Conservation (phyloP, 768 basidiomycete genomes). For the Amanita phalloides region DNA sequence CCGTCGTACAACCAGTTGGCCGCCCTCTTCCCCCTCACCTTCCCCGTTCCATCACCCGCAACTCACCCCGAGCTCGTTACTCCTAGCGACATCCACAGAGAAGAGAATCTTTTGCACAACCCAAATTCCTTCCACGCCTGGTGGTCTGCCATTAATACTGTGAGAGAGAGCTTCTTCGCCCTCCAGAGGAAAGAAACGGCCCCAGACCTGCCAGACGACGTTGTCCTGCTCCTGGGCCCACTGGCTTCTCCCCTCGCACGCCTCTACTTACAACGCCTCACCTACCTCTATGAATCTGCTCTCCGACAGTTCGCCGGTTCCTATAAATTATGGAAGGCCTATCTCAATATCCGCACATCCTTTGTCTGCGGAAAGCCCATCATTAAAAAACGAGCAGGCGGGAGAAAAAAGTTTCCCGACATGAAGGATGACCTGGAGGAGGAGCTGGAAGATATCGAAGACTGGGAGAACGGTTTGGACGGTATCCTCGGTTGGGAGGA, state of each 20-base stretch:
- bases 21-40: conserved; percentile 68
- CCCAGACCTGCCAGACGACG: conserved; percentile 35
- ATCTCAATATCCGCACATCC: conserved; percentile 71
- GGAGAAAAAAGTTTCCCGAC: conserved; percentile 85
- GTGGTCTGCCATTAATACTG: conserved; percentile 77
- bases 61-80: conserved; percentile 71
- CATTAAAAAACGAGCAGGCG: conserved; percentile 68
- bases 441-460: conserved; percentile 65
- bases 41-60: conserved; percentile 72
- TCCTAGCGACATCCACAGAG: conserved; percentile 69
- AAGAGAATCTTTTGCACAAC: conserved; percentile 91
- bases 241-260: conserved; percentile 66
- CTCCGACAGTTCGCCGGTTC: conserved; percentile 78
- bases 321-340: conserved; percentile 95
- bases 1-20: conserved; percentile 14
- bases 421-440: conserved; percentile 88
- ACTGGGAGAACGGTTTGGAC: conserved; percentile 84
- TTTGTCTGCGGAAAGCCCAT: conserved; percentile 77
- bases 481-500: conserved; percentile 92
- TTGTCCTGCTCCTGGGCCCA: conserved; percentile 59
- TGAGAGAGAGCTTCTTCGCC: conserved; percentile 53
- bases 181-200: conserved; percentile 47
- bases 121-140: conserved; percentile 87
- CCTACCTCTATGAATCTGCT: conserved; percentile 91
- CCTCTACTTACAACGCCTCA: conserved; percentile 70